phyloP scores from a whole-genome alignment of 169 alveolate species.

The Miamiensis avidus region DNA sequence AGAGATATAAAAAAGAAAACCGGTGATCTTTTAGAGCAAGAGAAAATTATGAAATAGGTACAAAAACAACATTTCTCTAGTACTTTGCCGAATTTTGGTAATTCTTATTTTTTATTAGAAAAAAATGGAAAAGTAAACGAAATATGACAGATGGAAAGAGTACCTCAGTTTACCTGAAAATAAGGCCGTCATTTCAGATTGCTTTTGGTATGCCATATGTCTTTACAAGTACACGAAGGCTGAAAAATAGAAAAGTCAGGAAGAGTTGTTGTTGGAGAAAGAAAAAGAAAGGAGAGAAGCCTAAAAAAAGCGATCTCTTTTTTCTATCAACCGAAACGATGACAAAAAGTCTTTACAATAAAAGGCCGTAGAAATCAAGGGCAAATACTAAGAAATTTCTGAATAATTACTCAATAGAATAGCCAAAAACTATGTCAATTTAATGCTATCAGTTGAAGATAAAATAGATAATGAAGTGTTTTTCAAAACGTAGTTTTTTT shows the following conservation, averaged over 20 bases:
- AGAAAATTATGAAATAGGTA: neutral
- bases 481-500: conserved; percentile 16
- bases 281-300: too few species aligned
- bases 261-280: too few species aligned
- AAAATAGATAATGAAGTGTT: conserved; percentile 37
- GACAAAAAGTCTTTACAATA: too few species aligned
- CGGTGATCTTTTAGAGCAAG: neutral
- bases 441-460: conserved; percentile 40
- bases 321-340: too few species aligned
- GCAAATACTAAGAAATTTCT: conserved; percentile 5
- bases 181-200: conserved; percentile 36
- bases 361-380: neutral
- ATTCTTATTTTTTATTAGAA: neutral
- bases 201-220: conserved; percentile 41
- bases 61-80: neutral
- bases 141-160: conserved; percentile 31
- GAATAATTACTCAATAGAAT: conserved; percentile 26
- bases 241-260: conserved; percentile 9
- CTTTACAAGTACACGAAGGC: conserved; percentile 27
- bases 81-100: neutral
- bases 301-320: too few species aligned
- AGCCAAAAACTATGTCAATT: conserved; percentile 43
- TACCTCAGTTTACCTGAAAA: conserved; percentile 39
- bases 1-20: conserved; percentile 14
- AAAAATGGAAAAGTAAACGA: conserved; percentile 14